phyloP scores from a whole-genome alignment of 306 rosid genomes.

The Fragaria vesca region DNA sequence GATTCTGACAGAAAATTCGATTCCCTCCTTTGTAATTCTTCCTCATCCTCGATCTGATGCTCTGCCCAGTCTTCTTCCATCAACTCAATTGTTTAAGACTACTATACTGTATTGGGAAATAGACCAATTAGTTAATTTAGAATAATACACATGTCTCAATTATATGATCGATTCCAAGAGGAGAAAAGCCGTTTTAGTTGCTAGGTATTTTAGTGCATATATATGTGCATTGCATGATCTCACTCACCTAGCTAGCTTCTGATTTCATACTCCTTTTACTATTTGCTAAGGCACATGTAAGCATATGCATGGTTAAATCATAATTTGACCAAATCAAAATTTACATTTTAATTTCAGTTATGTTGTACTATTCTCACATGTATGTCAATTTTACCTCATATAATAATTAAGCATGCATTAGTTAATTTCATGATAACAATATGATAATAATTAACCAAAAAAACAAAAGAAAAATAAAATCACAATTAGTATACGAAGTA shows the following conservation, averaged over 20 bases:
- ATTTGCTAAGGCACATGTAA: background rate
- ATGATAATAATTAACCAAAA: too few relatives aligned
- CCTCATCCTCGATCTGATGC: background rate
- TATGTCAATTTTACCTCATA: background rate
- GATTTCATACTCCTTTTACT: background rate
- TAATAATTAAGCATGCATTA: background rate
- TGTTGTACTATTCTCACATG: background rate
- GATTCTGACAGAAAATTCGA: constrained; percentile 26
- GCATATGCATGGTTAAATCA: constrained; percentile 5
- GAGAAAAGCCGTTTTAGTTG: background rate
- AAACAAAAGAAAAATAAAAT: too few relatives aligned
- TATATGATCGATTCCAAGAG: background rate
- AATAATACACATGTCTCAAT: background rate
- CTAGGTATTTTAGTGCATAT: background rate
- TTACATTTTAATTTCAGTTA: background rate
- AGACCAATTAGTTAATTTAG: background rate
- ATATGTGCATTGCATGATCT: background rate
- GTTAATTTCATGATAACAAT: background rate
- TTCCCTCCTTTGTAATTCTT: constrained; percentile 4
- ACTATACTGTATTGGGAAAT: background rate
- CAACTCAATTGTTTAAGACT: background rate
- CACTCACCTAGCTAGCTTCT: too few relatives aligned
- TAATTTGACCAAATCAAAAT: background rate
- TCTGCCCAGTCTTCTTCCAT: background rate
- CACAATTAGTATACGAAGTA: too few relatives aligned